These are phyloP conservation scores for Geoglossum glabrum DNA, from an alignment of 495 filamentous ascomycete genomes.

Conservation along the genomic window DNA sequence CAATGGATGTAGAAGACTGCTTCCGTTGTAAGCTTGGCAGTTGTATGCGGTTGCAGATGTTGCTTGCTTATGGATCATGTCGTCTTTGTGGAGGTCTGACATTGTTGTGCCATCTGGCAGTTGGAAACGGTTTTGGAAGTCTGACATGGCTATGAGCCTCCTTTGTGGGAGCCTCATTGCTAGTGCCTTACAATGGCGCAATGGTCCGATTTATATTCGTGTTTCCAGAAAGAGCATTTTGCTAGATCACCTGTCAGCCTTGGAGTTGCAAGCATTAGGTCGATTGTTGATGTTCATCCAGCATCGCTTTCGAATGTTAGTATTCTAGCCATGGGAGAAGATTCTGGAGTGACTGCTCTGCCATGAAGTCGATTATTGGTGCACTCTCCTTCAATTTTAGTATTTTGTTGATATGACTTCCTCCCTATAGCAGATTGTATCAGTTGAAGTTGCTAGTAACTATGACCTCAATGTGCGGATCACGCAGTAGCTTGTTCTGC, in stretches of 20 bases:
- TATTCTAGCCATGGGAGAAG: slow-evolving; percentile 17
- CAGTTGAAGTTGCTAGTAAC: slow-evolving; percentile 20
- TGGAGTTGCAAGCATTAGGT: slow-evolving; percentile 14
- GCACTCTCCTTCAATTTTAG: slow-evolving; percentile 20
- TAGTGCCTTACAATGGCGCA: slow-evolving; percentile 11
- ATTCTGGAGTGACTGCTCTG: slow-evolving; percentile 14
- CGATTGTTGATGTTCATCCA: slow-evolving; percentile 15
- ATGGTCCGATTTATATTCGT: slow-evolving; percentile 20
- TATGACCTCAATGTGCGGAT: slow-evolving; percentile 9
- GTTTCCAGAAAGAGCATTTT: slow-evolving; percentile 14
- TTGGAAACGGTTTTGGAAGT: too few relatives aligned
- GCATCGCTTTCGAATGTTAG: slow-evolving; percentile 14
- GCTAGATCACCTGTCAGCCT: slow-evolving; percentile 9
- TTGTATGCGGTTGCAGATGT: too few relatives aligned
- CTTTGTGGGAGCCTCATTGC: too few relatives aligned
- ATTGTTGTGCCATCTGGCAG: too few relatives aligned
- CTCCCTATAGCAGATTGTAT: slow-evolving; percentile 21
- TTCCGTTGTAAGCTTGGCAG: too few relatives aligned
- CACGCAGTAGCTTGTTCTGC: background rate
- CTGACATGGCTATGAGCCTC: too few relatives aligned
- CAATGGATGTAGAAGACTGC: too few relatives aligned
- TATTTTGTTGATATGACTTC: slow-evolving; percentile 18
- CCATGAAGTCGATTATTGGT: slow-evolving; percentile 20
- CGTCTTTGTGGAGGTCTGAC: too few relatives aligned
- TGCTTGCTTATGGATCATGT: too few relatives aligned